Conservation (phyloP, 371 early-diverging fungal species). For the Mucor mucedo region DNA sequence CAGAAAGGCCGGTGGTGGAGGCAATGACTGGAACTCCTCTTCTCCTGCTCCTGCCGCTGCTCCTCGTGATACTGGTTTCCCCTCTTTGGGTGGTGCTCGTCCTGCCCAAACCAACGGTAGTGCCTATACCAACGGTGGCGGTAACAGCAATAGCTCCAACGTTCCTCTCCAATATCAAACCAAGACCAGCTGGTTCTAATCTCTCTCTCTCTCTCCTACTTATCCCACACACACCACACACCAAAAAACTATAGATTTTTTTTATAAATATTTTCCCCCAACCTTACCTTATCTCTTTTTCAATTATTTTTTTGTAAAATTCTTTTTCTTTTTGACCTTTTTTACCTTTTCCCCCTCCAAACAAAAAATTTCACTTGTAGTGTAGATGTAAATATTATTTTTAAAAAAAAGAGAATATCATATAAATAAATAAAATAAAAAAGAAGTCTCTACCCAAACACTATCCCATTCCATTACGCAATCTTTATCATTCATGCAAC, state of each 20-base stretch:
- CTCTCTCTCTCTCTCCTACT: neutral
- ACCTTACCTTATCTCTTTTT: slow-evolving; percentile 1
- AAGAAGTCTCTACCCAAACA: neutral
- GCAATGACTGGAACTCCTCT: slow-evolving; percentile 24
- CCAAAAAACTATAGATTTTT: slow-evolving; percentile 9
- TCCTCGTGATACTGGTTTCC: slow-evolving; percentile 27
- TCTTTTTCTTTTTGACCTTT: slow-evolving; percentile 1
- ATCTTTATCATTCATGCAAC: no score
- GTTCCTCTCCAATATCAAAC: slow-evolving; percentile 56
- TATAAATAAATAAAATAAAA: slow-evolving; percentile 3
- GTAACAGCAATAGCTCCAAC: neutral
- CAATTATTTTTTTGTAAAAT: neutral
- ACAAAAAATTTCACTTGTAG: slow-evolving; percentile 5
- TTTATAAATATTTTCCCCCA: slow-evolving; percentile 8
- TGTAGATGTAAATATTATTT: slow-evolving; percentile 8
- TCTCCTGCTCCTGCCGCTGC: slow-evolving; percentile 4
- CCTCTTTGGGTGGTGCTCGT: slow-evolving; percentile 30
- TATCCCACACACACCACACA: no score
- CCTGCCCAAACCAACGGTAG: slow-evolving; percentile 5
- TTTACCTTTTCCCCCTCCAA: neutral
- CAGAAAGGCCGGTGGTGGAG: slow-evolving; percentile 27
- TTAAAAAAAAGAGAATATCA: neutral
- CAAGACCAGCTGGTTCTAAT: slow-evolving; percentile 80
- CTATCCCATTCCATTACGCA: no score
- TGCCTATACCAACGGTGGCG: slow-evolving; percentile 24